These are phyloP conservation scores for Xerocomus brunneocitrinus DNA, from an alignment of 768 basidiomycete species.

Conservation along the genomic window DNA sequence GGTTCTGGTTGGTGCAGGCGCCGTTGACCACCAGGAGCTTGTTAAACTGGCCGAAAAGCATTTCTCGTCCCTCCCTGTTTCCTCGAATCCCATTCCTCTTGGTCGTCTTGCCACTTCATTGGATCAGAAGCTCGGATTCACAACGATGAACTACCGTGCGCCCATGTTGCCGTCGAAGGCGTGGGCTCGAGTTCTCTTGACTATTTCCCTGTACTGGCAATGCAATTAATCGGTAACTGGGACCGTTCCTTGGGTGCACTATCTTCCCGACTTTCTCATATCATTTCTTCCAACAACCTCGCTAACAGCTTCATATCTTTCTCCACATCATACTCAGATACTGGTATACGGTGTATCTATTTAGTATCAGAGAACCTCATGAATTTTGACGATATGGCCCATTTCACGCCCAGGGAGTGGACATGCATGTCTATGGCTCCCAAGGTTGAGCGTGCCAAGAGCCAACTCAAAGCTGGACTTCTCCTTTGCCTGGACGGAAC, in stretches of 20 bases:
- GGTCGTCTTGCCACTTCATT: constrained; percentile 76
- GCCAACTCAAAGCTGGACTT: constrained; percentile 93
- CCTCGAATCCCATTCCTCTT: constrained; percentile 82
- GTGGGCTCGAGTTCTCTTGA: constrained; percentile 97
- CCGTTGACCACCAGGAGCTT: constrained; percentile 86
- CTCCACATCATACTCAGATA: constrained; percentile 98
- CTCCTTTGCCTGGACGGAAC: constrained; percentile 92
- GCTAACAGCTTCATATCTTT: constrained; percentile 99
- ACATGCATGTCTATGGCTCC: constrained; percentile 89
- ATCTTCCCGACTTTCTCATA: constrained; percentile 87
- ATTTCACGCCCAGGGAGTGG: constrained; percentile 96
- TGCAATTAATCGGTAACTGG: constrained; percentile 99
- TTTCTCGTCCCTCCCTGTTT: constrained; percentile 85
- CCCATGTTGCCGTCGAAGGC: constrained; percentile 95
- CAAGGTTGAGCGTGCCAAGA: constrained; percentile 96
- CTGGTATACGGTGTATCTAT: constrained; percentile 99
- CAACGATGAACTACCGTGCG: constrained; percentile 84
- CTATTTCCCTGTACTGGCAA: constrained; percentile 99
- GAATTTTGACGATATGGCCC: constrained; percentile 89
- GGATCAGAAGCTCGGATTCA: constrained; percentile 95
- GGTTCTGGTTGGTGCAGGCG: constrained; percentile 97
- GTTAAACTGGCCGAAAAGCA: constrained; percentile 94
- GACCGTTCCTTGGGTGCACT: constrained; percentile 93
- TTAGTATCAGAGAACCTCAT: constrained; percentile 89
- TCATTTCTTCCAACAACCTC: constrained; percentile 88